These are phyloP conservation scores for Russula compacta DNA, from an alignment of 768 basidiomycete genomes.

Conservation along the genomic window DNA sequence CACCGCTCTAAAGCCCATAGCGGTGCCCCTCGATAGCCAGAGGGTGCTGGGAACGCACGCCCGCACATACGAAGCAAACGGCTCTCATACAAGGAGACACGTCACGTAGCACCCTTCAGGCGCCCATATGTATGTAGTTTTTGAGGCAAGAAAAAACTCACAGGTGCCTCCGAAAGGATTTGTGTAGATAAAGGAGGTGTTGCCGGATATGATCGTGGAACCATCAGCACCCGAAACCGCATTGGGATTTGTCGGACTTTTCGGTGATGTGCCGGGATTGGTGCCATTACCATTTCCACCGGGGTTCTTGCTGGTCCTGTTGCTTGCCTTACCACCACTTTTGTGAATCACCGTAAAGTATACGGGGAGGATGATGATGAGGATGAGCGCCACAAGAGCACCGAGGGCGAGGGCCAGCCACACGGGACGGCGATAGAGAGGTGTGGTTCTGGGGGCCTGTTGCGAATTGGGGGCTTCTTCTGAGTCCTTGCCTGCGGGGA, in stretches of 20 bases:
- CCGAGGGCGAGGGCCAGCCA: neutral
- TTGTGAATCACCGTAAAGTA: slow-evolving; percentile 9
- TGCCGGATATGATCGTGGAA: slow-evolving; percentile 28
- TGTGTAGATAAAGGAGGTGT: slow-evolving; percentile 38
- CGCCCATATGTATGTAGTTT: neutral
- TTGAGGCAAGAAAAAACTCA: slow-evolving; percentile 6
- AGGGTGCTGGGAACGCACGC: neutral
- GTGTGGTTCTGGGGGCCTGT: neutral
- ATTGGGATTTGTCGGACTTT: neutral
- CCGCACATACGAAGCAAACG: neutral
- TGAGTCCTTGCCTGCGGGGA: neutral
- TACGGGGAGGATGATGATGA: slow-evolving; percentile 3
- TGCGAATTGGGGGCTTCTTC: neutral
- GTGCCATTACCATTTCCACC: neutral
- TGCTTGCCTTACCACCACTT: neutral
- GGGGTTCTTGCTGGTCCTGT: neutral
- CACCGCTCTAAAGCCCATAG: neutral
- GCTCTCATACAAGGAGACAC: neutral
- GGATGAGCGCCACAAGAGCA: slow-evolving; percentile 4
- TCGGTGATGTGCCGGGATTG: neutral
- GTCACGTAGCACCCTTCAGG: neutral
- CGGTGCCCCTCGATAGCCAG: neutral
- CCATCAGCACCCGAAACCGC: slow-evolving; percentile 17
- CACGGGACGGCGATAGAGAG: slow-evolving; percentile 1
- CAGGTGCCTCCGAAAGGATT: slow-evolving; percentile 42